Evolutionary conservation across 2,329 filamentous ascomycete genomes (phyloP).

Genomic region (Metarhizium album): DNA sequence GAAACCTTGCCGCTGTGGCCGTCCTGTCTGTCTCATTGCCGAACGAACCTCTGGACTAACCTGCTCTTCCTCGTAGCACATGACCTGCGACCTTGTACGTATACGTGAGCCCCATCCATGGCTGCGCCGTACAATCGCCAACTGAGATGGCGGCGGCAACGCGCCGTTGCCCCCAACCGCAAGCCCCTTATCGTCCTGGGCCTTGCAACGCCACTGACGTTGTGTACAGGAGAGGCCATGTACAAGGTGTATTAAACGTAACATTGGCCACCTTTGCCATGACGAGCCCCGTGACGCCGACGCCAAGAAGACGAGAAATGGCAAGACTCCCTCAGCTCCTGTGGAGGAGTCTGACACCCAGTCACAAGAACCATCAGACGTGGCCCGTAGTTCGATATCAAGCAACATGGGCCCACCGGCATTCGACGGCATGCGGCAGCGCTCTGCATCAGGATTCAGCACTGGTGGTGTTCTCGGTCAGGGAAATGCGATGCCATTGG

Average conservation of each 20-base stretch:
- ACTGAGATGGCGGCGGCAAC: not conserved
- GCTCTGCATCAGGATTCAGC: conserved; percentile 30
- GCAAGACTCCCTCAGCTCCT: conserved; percentile 29
- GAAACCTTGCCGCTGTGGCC: not conserved
- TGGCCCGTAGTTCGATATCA: conserved; percentile 43
- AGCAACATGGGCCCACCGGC: conserved; percentile 46
- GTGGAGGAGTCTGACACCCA: conserved; percentile 51
- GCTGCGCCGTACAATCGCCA: not conserved
- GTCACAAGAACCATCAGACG: conserved; percentile 29
- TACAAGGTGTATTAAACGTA: conserved; percentile 94
- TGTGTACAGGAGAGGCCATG: conserved; percentile 74
- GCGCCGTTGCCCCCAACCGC: not conserved
- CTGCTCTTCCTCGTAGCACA: conserved; percentile 49
- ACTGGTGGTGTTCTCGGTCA: conserved; percentile 34
- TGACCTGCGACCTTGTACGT: conserved; percentile 86
- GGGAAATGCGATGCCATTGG: conserved; percentile 51
- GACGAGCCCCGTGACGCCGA: conserved; percentile 86
- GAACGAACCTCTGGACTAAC: conserved; percentile 3
- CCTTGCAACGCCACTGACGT: conserved; percentile 16
- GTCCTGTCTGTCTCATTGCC: not conserved
- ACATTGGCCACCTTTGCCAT: conserved; percentile 96
- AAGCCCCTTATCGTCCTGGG: conserved; percentile 2
- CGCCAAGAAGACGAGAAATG: conserved; percentile 66
- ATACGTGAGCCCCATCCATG: not conserved
- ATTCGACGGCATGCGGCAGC: conserved; percentile 23